phyloP scores from a whole-genome alignment of 208 protist genomes.

The Crithidia mellificae region DNA sequence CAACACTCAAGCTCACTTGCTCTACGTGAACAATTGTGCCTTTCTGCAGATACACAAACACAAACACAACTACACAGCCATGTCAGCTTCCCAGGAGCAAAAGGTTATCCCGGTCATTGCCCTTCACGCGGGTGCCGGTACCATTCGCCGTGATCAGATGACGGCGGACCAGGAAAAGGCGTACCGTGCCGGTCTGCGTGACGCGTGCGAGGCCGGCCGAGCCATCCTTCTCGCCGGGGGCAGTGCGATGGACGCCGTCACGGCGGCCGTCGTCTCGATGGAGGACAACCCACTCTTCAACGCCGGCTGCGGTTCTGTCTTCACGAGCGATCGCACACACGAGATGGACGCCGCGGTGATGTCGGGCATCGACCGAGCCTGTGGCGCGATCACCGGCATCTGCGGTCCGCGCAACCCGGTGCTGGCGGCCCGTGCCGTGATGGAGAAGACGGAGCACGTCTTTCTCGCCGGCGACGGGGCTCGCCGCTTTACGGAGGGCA shows the following conservation, averaged over 20 bases:
- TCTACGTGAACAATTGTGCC: no score
- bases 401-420: slow-evolving; percentile 38
- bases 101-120: slow-evolving; percentile 21
- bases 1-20: no score
- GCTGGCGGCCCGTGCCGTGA: slow-evolving; percentile 28
- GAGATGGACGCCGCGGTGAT: slow-evolving; percentile 38
- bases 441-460: slow-evolving; percentile 35
- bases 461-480: slow-evolving; percentile 30
- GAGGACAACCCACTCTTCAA: slow-evolving; percentile 41
- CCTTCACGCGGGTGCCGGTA: slow-evolving; percentile 32
- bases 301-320: slow-evolving; percentile 32
- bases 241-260: slow-evolving; percentile 32
- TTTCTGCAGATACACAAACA: not conserved
- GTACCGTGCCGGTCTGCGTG: slow-evolving; percentile 22
- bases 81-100: slow-evolving; percentile 1
- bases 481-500: slow-evolving; percentile 22
- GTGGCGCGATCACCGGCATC: slow-evolving; percentile 29
- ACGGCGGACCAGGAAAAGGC: slow-evolving; percentile 21
- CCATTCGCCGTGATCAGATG: slow-evolving; percentile 23
- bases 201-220: slow-evolving; percentile 24
- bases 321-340: slow-evolving; percentile 33
- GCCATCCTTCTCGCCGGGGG: slow-evolving; percentile 21
- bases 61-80: slow-evolving; percentile 1
- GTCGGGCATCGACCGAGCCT: slow-evolving; percentile 31
- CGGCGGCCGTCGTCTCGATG: slow-evolving; percentile 25